Conservation (phyloP, 305 asterid species). For the Lippia alba region DNA sequence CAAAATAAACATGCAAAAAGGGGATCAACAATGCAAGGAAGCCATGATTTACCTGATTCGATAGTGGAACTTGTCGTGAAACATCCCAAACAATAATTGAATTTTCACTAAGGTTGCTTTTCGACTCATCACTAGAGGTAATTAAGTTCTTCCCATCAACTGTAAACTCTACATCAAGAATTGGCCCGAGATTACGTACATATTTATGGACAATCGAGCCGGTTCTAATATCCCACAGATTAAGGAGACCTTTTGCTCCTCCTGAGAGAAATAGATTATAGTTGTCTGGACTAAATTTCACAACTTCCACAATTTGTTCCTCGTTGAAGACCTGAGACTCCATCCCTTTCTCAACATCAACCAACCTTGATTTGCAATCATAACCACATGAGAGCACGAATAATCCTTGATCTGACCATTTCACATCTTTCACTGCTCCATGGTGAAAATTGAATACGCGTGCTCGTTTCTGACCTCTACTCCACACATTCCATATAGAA, state of each 20-base stretch:
- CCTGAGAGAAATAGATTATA: slow-evolving; percentile 81
- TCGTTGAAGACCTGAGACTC: slow-evolving; percentile 77
- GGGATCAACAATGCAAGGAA: background rate
- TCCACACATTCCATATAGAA: slow-evolving; percentile 92
- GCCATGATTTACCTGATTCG: slow-evolving; percentile 70
- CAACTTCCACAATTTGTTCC: slow-evolving; percentile 85
- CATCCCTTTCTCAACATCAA: slow-evolving; percentile 76
- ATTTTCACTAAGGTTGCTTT: slow-evolving; percentile 87
- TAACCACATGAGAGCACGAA: slow-evolving; percentile 90
- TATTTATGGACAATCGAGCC: slow-evolving; percentile 79
- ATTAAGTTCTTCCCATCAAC: slow-evolving; percentile 72
- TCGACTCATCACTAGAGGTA: slow-evolving; percentile 84
- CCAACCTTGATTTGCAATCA: slow-evolving; percentile 84
- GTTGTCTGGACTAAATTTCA: slow-evolving; percentile 75
- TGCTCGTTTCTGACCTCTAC: slow-evolving; percentile 66
- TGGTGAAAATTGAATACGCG: slow-evolving; percentile 59
- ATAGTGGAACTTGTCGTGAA: slow-evolving; percentile 78
- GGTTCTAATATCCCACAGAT: slow-evolving; percentile 85
- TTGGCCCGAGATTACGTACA: slow-evolving; percentile 76
- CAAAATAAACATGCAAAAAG: too few species aligned
- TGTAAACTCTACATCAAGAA: slow-evolving; percentile 87
- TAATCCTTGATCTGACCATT: slow-evolving; percentile 82
- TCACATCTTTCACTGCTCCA: slow-evolving; percentile 90
- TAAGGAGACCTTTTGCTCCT: slow-evolving; percentile 85
- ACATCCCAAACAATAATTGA: slow-evolving; percentile 92